phyloP scores from a whole-genome alignment of 2,329 filamentous ascomycete genomes.

The Samsoniella hepiali region DNA sequence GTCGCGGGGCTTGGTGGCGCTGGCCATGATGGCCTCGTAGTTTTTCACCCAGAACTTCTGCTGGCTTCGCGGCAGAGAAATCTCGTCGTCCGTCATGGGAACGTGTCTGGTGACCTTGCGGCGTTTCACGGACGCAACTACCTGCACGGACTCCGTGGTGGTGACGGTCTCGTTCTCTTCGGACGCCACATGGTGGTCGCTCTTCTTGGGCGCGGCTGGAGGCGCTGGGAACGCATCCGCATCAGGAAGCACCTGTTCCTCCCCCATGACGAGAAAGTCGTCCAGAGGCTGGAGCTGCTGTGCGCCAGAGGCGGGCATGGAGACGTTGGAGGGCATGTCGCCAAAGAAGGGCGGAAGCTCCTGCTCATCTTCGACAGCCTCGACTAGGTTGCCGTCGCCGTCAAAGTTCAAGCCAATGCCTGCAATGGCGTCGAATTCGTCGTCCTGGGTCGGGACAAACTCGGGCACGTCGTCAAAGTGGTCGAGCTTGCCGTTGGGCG shows the following conservation, averaged over 20 bases:
- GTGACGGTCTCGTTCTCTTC: slow-evolving; percentile 23
- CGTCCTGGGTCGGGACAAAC: slow-evolving; percentile 36
- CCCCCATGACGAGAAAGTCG: slow-evolving; percentile 14
- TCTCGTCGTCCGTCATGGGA: slow-evolving; percentile 31
- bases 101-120: not conserved
- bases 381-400: slow-evolving; percentile 47
- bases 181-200: not conserved
- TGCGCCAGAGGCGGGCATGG: slow-evolving; percentile 13
- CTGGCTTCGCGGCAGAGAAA: slow-evolving; percentile 35
- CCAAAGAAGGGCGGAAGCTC: slow-evolving; percentile 42
- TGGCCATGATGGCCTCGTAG: slow-evolving; percentile 55
- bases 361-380: slow-evolving; percentile 39
- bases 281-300: slow-evolving; percentile 21
- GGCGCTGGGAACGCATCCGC: slow-evolving; percentile 8
- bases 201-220: not conserved
- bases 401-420: slow-evolving; percentile 50
- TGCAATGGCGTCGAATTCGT: slow-evolving; percentile 37
- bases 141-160: slow-evolving; percentile 20
- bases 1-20: slow-evolving; percentile 25
- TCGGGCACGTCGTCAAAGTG: slow-evolving; percentile 25
- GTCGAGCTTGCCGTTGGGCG: slow-evolving; percentile 27
- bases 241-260: slow-evolving; percentile 22
- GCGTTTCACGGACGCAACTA: slow-evolving; percentile 19
- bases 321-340: slow-evolving; percentile 13
- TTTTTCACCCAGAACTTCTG: slow-evolving; percentile 41